phyloP scores from a whole-genome alignment of 805 yeast genomes.

The Kodamaea kaohsiungensis region DNA sequence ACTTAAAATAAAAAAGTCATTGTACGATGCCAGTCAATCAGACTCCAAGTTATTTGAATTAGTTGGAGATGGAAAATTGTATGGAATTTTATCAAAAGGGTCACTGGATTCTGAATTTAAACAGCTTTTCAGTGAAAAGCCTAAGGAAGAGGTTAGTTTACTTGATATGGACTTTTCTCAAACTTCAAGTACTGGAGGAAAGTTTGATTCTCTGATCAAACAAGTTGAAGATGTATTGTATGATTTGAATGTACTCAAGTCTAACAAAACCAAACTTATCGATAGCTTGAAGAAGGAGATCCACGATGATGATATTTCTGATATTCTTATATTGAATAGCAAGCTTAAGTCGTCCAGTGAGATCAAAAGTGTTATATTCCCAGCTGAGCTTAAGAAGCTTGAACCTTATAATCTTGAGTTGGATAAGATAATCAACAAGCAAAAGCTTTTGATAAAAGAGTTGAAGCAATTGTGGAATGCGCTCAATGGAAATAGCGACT shows the following conservation, averaged over 20 bases:
- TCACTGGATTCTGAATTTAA: constrained; percentile 41
- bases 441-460: constrained; percentile 46
- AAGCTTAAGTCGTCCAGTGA: constrained; percentile 59
- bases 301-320: constrained; percentile 83
- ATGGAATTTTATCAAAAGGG: constrained; percentile 39
- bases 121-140: constrained; percentile 22
- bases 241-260: constrained; percentile 60
- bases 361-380: constrained; percentile 55
- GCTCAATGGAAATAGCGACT: constrained; percentile 26
- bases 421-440: constrained; percentile 67
- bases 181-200: constrained; percentile 23
- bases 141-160: constrained; percentile 44
- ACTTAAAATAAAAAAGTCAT: constrained; percentile 55
- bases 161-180: constrained; percentile 60
- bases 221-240: constrained; percentile 57
- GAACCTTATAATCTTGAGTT: constrained; percentile 65
- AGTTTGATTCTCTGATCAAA: constrained; percentile 38
- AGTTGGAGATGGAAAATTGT: constrained; percentile 31
- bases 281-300: constrained; percentile 67
- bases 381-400: constrained; percentile 75
- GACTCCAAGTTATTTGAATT: constrained; percentile 56
- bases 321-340: constrained; percentile 63
- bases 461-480: constrained; percentile 32
- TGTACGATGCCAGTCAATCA: constrained; percentile 60
- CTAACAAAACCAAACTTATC: constrained; percentile 62